Evolutionary conservation across 176 grass and related monocot species (phyloP).

Genomic region (Carex scoparia): DNA sequence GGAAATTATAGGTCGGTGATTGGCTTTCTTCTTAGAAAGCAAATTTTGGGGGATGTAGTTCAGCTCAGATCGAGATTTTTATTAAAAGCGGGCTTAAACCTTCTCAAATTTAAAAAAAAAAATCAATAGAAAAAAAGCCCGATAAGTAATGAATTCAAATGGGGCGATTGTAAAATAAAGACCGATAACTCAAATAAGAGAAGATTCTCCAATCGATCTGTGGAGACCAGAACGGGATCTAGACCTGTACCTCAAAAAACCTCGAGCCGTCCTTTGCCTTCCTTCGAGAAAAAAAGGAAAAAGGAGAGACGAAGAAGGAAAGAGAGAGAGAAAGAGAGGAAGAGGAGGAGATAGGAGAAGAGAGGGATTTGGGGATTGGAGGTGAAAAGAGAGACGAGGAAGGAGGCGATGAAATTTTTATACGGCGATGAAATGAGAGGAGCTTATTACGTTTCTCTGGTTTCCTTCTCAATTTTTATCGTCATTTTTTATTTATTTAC

Average conservation of each 20-base stretch:
- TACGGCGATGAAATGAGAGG: neutral
- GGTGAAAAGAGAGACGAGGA: neutral
- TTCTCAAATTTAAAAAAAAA: neutral
- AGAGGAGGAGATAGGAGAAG: neutral
- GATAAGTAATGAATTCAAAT: neutral
- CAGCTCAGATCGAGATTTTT: neutral
- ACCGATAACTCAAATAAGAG: neutral
- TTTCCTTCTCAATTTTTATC: neutral
- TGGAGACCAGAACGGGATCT: neutral
- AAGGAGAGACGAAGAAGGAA: slow-evolving; percentile 1
- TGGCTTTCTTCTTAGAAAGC: neutral
- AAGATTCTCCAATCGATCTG: slow-evolving; percentile 15
- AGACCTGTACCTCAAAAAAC: neutral
- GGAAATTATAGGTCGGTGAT: neutral
- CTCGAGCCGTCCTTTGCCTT: neutral
- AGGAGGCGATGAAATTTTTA: slow-evolving; percentile 1
- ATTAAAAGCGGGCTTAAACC: neutral
- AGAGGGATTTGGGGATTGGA: neutral
- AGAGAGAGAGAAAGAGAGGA: neutral
- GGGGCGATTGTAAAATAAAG: neutral
- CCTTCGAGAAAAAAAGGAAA: neutral
- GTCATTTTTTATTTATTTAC: neutral
- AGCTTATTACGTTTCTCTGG: neutral
- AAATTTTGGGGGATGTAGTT: neutral
- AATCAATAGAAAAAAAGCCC: neutral